Evolutionary conservation across 2,329 filamentous ascomycete species (phyloP).

Genomic region (Purpureocillium lavendulum): DNA sequence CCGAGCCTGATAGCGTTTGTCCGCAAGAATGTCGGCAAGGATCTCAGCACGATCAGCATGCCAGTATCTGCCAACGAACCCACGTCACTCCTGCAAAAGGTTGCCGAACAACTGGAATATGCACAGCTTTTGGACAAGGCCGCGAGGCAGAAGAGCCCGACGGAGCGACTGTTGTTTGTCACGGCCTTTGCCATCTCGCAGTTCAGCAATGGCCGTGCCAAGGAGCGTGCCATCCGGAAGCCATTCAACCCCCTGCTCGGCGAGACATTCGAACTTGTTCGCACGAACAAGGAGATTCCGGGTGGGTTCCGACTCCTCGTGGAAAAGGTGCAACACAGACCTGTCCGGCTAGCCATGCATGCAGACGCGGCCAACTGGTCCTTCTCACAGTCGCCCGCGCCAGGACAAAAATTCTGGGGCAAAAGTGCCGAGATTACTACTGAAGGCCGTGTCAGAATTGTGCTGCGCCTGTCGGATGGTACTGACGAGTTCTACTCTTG

Average conservation of each 20-base stretch:
- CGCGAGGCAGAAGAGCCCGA: conserved; percentile 47
- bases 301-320: conserved; percentile 83
- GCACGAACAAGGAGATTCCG: conserved; percentile 65
- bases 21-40: conserved; percentile 96
- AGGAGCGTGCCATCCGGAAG: conserved; percentile 87
- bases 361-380: conserved; percentile 83
- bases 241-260: conserved; percentile 96
- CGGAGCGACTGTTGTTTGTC: conserved; percentile 73
- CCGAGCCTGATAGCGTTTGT: conserved; percentile 91
- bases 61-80: conserved; percentile 95
- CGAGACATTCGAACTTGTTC: conserved; percentile 88
- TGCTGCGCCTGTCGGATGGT: conserved; percentile 56
- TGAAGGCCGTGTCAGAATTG: conserved; percentile 75
- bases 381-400: conserved; percentile 77
- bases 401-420: conserved; percentile 97
- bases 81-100: conserved; percentile 75
- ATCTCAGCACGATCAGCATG: conserved; percentile 94
- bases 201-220: conserved; percentile 73
- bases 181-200: conserved; percentile 85
- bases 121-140: conserved; percentile 74
- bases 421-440: conserved; percentile 93
- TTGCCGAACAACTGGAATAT: conserved; percentile 89
- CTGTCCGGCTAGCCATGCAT: conserved; percentile 87
- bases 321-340: conserved; percentile 90
- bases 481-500: conserved; percentile 81